Evolutionary conservation across 2,329 filamentous ascomycete species (phyloP), one percentile per base, ranked within the genome.

Genomic region (Fusarium dimerum): DNA sequence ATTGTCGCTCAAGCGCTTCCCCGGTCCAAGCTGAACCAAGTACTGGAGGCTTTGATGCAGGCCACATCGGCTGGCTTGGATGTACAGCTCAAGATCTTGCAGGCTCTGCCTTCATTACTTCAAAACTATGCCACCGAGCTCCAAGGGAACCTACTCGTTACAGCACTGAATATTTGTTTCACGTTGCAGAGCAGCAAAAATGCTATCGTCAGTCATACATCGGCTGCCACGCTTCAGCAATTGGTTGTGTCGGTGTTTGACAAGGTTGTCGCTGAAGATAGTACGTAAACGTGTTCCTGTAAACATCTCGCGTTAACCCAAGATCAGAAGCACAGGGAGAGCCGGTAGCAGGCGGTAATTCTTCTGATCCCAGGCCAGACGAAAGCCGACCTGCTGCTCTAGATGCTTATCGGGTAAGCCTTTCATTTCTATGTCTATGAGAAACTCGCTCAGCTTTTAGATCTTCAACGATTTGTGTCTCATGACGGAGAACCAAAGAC

Each of bases 221-320:
- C 94, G 10, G 91, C 93, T 26, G 94, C 94, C n/a, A 97, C 94
- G 2, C 77, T 99, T 48, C 93, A 97, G 72, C 94, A 97, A 71
- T 82, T 99, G 13, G 87, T 97, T 8, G 90, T 94, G 32, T 88
- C 90, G 1, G 89, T 96, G 0, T 97, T 97, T 71, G 94, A 97
- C 69, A 94, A 95, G 69, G 91, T 97, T 2, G 83, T 86, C 1
- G 76, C 77, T 6, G 92, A 97, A 76, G 92, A 97, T 68, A 86
- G 86, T 88, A 73, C 69, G 83, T 78, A 12, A 45, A 12, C 12
- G 12, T 29, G 26, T 16, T 8, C 9, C 17, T 10, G 15, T 2
- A 12, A 17, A 42, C n/a, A 2, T 18, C 2, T 41, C 6, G 38
- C 47, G 10, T 58, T 71, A 43, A 67, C 48, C 48, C 7, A 7